Percentiles rank a stretch among this genome's conserved stretches.
These are phyloP conservation scores for Byssochlamys sp. DNA, from an alignment of 2,329 filamentous ascomycete genomes.

Conservation along the genomic window DNA sequence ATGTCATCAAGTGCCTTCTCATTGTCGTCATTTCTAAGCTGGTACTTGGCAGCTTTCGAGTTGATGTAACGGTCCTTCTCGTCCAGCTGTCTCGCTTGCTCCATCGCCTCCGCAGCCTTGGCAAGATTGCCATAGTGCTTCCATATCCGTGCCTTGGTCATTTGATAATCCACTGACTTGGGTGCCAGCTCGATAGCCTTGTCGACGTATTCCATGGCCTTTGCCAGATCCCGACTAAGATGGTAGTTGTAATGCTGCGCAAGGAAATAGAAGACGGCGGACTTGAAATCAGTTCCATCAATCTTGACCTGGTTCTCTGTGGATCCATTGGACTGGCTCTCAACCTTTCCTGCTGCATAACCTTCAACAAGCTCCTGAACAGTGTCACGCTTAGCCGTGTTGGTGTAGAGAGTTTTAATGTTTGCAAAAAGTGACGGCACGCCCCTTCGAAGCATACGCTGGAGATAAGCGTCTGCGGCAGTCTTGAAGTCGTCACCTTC, in stretches of 20 bases:
- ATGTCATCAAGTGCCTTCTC: constrained; percentile 78
- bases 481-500: constrained; percentile 69
- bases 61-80: constrained; percentile 94
- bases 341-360: constrained; percentile 55
- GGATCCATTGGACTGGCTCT: constrained; percentile 40
- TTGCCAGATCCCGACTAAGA: constrained; percentile 70
- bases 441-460: constrained; percentile 78
- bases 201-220: constrained; percentile 73
- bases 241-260: constrained; percentile 95
- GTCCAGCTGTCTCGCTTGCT: constrained; percentile 74
- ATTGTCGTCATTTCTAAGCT: constrained; percentile 83
- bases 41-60: constrained; percentile 94
- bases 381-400: constrained; percentile 65
- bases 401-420: constrained; percentile 80
- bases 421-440: constrained; percentile 95
- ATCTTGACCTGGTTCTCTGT: constrained; percentile 40
- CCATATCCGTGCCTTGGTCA: constrained; percentile 89
- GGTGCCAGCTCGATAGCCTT: constrained; percentile 71
- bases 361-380: constrained; percentile 68
- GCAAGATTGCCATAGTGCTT: constrained; percentile 76
- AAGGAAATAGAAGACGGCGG: constrained; percentile 81
- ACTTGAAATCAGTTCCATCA: constrained; percentile 53
- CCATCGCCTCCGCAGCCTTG: constrained; percentile 79
- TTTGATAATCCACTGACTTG: constrained; percentile 78
- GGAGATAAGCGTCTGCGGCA: constrained; percentile 69